Base-by-base conservation (phyloP, 495 filamentous ascomycete species). In the Aspergillus ostianus region DNA sequence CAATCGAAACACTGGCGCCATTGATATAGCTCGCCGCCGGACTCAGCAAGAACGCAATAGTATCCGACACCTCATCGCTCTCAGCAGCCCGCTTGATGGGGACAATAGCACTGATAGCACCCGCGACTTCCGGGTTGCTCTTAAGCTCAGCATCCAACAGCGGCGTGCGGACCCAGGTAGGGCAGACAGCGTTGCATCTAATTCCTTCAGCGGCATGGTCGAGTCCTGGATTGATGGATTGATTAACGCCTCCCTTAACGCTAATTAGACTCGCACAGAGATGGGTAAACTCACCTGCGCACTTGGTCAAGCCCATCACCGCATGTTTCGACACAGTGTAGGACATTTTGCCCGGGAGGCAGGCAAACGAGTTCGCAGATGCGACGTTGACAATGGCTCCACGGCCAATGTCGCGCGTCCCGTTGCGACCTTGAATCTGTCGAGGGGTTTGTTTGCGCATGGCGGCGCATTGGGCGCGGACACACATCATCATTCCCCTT, bases 321-420 rank as follows among this genome's bases (percentile, higher is more conserved):
- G 52, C 52, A 44, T 54, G 52, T 23, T 54, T 54, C 0, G 52
- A 54, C 18, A 54, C 29, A 0, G 27, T 54, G 13, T 54, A 54
- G 4, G 26, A 44, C 52, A 32, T 41, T 21, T 36, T 54, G 8
- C 32, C 32, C 18, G 27, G 52, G 3, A 54, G 19, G 0, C 27
- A 30, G 20, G 52, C 52, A 17, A 54, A 54, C 0, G 26, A 17
- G 23, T 32, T 54, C 27, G 32, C 52, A 2, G 52, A 54, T 0
- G 52, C 52, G 19, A 54, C 23, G 13, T 54, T 54, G 15, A 55
- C 36, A 6, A 55, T 55, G 17, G 30, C 36, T 7, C 52, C 52
- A 15, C 52, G 29, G 18, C 36, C 30, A 13, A 45, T 45, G 21
- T 45, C n/a, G 5, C 29, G 13, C 3, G 8, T 41, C 6, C 20